These are phyloP conservation scores for Amphibolis antarctica DNA, from an alignment of 106 monocot species.

Conservation along the genomic window DNA sequence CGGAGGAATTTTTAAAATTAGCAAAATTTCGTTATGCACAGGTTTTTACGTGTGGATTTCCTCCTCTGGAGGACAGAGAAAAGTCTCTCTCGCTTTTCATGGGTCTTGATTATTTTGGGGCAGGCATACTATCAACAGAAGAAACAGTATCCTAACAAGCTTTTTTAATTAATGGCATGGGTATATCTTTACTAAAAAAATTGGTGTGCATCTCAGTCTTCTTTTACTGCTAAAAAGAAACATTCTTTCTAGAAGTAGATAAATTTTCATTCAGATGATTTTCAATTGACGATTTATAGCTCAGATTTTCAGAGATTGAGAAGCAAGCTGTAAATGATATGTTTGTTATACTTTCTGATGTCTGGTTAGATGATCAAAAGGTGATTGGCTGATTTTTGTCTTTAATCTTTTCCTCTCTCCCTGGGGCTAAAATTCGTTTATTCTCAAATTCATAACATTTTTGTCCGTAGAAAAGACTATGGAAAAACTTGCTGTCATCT, in stretches of 20 bases:
- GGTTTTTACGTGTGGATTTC: constrained; percentile 98
- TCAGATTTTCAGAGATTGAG: constrained; percentile 54
- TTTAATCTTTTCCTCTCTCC: neutral
- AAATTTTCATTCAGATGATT: constrained; percentile 2
- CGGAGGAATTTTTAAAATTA: neutral
- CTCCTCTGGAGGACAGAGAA: constrained; percentile 90
- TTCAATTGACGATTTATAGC: constrained; percentile 27
- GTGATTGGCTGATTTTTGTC: constrained; percentile 26
- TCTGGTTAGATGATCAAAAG: constrained; percentile 91
- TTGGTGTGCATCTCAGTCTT: too few relatives aligned
- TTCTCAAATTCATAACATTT: constrained; percentile 1
- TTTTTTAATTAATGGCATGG: neutral
- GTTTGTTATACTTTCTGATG: constrained; percentile 98
- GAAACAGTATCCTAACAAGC: constrained; percentile 52
- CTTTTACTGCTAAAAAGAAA: too few relatives aligned
- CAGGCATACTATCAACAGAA: constrained; percentile 61
- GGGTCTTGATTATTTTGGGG: constrained; percentile 95
- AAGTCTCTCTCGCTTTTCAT: constrained; percentile 51
- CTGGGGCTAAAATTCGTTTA: neutral
- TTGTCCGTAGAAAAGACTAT: constrained; percentile 65
- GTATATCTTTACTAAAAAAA: too few relatives aligned
- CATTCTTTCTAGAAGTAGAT: neutral
- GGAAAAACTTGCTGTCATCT: constrained; percentile 64
- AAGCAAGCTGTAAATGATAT: constrained; percentile 95
- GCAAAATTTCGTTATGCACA: constrained; percentile 2